Evolutionary conservation across 148 eudicot species (phyloP).

Genomic region (Cornus suecica): DNA sequence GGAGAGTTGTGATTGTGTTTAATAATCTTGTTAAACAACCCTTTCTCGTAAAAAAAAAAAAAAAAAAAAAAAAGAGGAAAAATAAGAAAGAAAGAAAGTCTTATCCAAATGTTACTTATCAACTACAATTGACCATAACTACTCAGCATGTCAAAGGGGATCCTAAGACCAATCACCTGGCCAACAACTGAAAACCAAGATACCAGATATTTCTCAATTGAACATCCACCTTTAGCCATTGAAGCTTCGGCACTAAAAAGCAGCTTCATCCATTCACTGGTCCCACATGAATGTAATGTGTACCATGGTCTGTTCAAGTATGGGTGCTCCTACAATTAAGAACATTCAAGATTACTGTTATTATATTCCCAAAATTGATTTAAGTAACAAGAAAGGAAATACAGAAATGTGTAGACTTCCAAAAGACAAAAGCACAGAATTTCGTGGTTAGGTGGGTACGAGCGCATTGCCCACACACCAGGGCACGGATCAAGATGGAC

Average conservation of each 20-base stretch:
- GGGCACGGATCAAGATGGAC: too few relatives aligned
- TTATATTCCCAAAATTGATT: too few relatives aligned
- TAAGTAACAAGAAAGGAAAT: neutral
- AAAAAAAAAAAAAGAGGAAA: too few relatives aligned
- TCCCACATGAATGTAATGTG: constrained; percentile 91
- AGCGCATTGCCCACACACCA: too few relatives aligned
- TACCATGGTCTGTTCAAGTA: constrained; percentile 82
- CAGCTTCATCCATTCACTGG: constrained; percentile 82
- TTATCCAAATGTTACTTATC: too few relatives aligned
- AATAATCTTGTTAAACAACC: too few relatives aligned
- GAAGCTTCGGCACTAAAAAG: constrained; percentile 34
- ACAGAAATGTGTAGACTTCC: neutral
- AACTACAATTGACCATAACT: too few relatives aligned
- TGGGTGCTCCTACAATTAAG: constrained; percentile 75
- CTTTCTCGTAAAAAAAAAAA: too few relatives aligned
- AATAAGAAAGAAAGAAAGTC: too few relatives aligned
- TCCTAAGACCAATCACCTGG: constrained; percentile 74
- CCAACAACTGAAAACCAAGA: constrained; percentile 91
- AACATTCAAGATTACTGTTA: neutral
- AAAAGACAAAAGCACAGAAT: too few relatives aligned
- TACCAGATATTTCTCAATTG: constrained; percentile 45
- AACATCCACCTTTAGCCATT: constrained; percentile 16
- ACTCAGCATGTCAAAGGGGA: constrained; percentile 57
- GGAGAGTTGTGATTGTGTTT: too few relatives aligned
- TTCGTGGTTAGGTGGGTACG: too few relatives aligned